These are phyloP conservation scores for Hericium erinaceus DNA, from an alignment of 768 basidiomycete genomes.

Conservation along the genomic window DNA sequence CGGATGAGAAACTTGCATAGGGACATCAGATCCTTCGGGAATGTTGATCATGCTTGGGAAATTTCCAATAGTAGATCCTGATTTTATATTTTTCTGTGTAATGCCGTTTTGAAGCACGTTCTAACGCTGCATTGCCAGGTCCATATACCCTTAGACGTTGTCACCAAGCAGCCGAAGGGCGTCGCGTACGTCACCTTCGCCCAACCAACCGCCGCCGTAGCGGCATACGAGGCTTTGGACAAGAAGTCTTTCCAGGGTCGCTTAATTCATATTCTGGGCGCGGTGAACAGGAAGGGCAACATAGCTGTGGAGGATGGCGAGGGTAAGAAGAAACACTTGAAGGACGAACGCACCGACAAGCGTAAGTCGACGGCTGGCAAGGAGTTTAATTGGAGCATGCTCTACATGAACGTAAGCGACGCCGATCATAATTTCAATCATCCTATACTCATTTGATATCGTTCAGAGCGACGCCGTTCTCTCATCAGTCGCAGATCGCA, in stretches of 20 bases:
- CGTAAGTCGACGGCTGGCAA: conserved; percentile 61
- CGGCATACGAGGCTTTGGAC: conserved; percentile 74
- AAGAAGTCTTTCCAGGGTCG: conserved; percentile 86
- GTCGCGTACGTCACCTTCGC: conserved; percentile 52
- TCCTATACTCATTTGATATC: conserved; percentile 10
- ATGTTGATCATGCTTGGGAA: conserved; percentile 37
- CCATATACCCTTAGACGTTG: conserved; percentile 45
- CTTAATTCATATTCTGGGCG: conserved; percentile 81
- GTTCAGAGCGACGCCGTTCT: conserved; percentile 88
- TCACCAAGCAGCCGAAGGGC: conserved; percentile 44
- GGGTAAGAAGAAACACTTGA: conserved; percentile 44
- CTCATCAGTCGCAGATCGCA: conserved; percentile 80
- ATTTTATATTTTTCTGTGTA: background rate
- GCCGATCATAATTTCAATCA: conserved; percentile 9
- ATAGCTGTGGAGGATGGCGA: conserved; percentile 31
- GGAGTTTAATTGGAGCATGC: conserved; percentile 87
- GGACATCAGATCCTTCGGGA: conserved; percentile 57
- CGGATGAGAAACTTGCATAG: conserved; percentile 42
- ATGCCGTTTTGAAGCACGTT: background rate
- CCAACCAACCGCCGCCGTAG: conserved; percentile 39
- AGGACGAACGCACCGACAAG: conserved; percentile 48
- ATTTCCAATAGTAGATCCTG: conserved; percentile 14
- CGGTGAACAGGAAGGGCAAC: conserved; percentile 55
- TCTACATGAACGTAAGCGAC: conserved; percentile 86
- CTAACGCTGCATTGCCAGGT: conserved; percentile 25